Base-by-base conservation (phyloP, 768 basidiomycete species). In the Pleurotus tuber-regium region DNA sequence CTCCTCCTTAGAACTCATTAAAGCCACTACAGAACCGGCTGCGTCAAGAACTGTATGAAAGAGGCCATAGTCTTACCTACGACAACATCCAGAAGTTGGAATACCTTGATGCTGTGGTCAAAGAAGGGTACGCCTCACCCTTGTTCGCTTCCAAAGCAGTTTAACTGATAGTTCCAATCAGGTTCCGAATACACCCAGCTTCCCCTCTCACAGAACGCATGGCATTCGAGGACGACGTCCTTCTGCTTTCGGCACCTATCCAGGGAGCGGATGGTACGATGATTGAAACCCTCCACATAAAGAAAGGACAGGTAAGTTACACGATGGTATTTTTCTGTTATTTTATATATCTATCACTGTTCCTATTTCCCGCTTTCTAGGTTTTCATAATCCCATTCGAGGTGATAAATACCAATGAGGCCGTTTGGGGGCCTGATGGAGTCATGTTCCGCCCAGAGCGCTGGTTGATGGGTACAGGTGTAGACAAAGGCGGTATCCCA, bases 51-150 rank as follows among this genome's bases (percentile, higher is more conserved):
- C 52, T 77, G 6, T 54, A 61, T 21, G 28, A 52, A 1, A 39
- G 57, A 30, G 61, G 61, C 9, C 60, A 61, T 30, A 61, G 70
- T 33, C 57, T 70, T 25, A 60, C 60, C 23, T 71, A 70, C 44
- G 71, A 73, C 30, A 66, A 67, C 43, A 58, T 70, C 21, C 66
- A 70, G 53, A 68, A 63, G 35, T 61, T 76, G 43, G 63, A 63
- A 28, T 72, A 65, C 57, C 63, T 75, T 23, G 73, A 76, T 54
- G 75, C 75, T 14, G 68, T 75, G 33, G 61, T 69, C 33, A 70
- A 70, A 57, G 75, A 75, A 62, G 66, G 65, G 66, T 66, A 52
- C 41, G 67, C 57, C 8, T 6, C 28, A 14, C 24, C 9, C 12
- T 39, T 19, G 19, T 31, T 26, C 26, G 33, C 12, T 9, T 42